A percentile compares a stretch with the other conserved stretches of the same genome.
These are phyloP conservation scores for Nakaseomyces kungkrabaensis DNA, from an alignment of 1,139 yeast species.

Conservation along the genomic window DNA sequence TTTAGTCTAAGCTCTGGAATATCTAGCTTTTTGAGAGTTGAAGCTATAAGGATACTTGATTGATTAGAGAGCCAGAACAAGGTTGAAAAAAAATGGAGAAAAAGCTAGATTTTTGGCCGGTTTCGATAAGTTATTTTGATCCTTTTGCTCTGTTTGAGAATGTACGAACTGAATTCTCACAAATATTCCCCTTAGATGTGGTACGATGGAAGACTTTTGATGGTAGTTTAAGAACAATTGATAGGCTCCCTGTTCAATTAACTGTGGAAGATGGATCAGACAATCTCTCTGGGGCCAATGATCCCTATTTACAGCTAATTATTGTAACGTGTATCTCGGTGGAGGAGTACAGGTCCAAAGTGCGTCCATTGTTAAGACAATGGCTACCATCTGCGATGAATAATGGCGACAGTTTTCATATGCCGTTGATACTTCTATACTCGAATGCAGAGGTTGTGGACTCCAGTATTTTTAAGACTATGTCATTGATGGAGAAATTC, in stretches of 20 bases:
- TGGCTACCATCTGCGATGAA: conserved; percentile 48
- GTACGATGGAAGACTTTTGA: conserved; percentile 66
- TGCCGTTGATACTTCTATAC: conserved; percentile 23
- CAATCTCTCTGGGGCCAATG: conserved; percentile 11
- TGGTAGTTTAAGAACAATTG: conserved; percentile 55
- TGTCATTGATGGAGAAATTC: conserved; percentile 25
- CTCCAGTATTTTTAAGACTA: conserved; percentile 25
- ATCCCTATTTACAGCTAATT: conserved; percentile 59
- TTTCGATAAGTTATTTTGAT: conserved; percentile 66
- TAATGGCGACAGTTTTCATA: conserved; percentile 5
- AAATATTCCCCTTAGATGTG: conserved; percentile 56
- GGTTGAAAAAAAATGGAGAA: background rate
- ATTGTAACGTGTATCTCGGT: conserved; percentile 55
- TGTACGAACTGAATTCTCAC: conserved; percentile 42
- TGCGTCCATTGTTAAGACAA: conserved; percentile 69
- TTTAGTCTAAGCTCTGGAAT: no score
- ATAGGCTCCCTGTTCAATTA: conserved; percentile 48
- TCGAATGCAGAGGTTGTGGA: conserved; percentile 26
- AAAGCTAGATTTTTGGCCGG: conserved; percentile 6
- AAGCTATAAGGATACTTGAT: background rate
- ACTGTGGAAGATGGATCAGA: conserved; percentile 42
- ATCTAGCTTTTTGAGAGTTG: no score
- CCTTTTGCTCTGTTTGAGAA: conserved; percentile 62
- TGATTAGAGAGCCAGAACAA: background rate
- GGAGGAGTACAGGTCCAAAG: conserved; percentile 69